Evolutionary conservation across 139 green algal species (phyloP), one percentile per base, ranked within the genome.

Genomic region (Diplosphaera chodatii): DNA sequence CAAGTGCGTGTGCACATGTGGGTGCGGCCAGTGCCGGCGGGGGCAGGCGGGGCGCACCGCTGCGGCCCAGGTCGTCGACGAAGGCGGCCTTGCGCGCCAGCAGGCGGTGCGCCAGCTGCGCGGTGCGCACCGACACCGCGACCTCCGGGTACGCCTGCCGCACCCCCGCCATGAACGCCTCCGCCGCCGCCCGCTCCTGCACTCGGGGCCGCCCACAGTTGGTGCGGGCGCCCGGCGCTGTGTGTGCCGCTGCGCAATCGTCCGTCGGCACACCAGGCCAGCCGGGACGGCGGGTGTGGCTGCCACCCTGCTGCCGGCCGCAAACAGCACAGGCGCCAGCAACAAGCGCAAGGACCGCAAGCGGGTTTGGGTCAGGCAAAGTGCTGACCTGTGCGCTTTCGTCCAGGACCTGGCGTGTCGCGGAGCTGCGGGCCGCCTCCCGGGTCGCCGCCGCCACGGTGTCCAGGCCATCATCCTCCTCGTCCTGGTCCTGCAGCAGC

Each of bases 71-170:
- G 27, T 80, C 69, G 13, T 40, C 27, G 10, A 80, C 30, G 64
- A 76, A 63, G 2, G 37, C 69, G 28, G 67, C 75, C 65, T 80
- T 80, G 41, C 40, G 40, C 13, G 72, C 33, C 69, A 80, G 69
- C 64, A 80, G 68, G 40, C 74, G 64, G 21, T 80, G 75, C 21
- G 75, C 69, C 31, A 85, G 55, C 65, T 80, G 75, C 55, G 48
- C 31, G 69, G 64, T 80, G 31, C 64, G 71, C 64, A 80, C 75
- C 48, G 34, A 32, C 1, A 40, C 37, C 62, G 75, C 31, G 2
- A 75, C 64, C 37, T 80, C 75, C 22, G 75, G 75, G 34, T 62
- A 76, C 1, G 75, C 69, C 2, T 18, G 23, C 4, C 67, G 56
- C 5, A 76, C 37, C 1, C 32, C 55, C 8, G 21, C 21, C 29